A percentile compares a stretch with the other conserved stretches of the same genome.
Evolutionary conservation across 2,329 filamentous ascomycete species (phyloP).

Genomic region (Botryotinia calthae): DNA sequence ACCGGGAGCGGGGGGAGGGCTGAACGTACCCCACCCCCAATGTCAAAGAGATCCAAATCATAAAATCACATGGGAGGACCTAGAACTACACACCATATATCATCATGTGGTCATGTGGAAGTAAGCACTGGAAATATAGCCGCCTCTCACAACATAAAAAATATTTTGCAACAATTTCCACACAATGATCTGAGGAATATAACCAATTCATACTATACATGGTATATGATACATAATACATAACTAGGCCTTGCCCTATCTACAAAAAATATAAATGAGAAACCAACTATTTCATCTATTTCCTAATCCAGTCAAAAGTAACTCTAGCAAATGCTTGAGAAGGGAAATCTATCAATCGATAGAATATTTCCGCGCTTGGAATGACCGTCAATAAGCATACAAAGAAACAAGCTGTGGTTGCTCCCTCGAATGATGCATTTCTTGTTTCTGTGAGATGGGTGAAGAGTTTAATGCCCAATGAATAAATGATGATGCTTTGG

Average conservation of each 20-base stretch:
- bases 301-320: constrained; percentile 20
- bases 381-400: constrained; percentile 19
- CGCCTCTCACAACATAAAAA: neutral
- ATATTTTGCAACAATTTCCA: neutral
- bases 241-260: neutral
- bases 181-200: neutral
- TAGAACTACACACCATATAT: too few relatives aligned
- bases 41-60: too few relatives aligned
- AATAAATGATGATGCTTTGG: constrained; percentile 44
- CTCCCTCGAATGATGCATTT: constrained; percentile 1
- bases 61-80: too few relatives aligned
- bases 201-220: neutral
- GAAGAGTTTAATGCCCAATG: constrained; percentile 43
- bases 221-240: neutral
- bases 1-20: rapidly evolving
- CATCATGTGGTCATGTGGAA: neutral
- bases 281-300: neutral
- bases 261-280: neutral
- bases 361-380: constrained; percentile 23
- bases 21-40: too few relatives aligned
- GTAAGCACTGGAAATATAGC: neutral
- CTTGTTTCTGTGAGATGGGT: constrained; percentile 5
- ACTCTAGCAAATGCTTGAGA: constrained; percentile 21
- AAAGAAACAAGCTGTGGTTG: constrained; percentile 17
- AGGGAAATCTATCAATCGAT: constrained; percentile 23